A percentile compares a stretch with the other conserved stretches of the same genome.
These are phyloP conservation scores for Fusarium algeriense DNA, from an alignment of 2,329 filamentous ascomycete species.

Conservation along the genomic window DNA sequence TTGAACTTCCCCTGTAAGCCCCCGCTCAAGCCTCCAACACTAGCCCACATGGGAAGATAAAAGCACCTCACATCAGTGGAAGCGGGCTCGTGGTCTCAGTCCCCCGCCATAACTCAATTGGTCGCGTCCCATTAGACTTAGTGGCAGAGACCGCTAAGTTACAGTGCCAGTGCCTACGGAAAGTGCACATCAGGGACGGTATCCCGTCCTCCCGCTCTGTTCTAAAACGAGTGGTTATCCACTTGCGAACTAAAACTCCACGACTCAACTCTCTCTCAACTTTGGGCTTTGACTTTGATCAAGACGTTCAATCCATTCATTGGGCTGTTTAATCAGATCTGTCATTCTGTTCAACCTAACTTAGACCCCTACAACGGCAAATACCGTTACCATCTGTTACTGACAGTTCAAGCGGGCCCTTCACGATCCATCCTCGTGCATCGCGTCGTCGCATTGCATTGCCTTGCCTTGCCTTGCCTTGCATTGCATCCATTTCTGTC, in stretches of 20 bases:
- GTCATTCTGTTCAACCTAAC: background rate
- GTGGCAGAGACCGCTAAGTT: conserved; percentile 1
- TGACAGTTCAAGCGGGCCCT: conserved; percentile 38
- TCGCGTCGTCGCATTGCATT: conserved; percentile 13
- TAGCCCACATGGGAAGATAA: background rate
- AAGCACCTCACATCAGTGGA: conserved; percentile 3
- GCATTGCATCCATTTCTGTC: conserved; percentile 8
- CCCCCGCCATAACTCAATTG: background rate
- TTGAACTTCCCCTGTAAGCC: background rate
- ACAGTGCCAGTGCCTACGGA: background rate
- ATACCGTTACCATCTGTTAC: conserved; percentile 3
- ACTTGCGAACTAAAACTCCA: conserved; percentile 27
- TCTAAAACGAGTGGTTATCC: conserved; percentile 6
- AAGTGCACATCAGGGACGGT: conserved; percentile 15
- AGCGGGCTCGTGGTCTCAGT: background rate
- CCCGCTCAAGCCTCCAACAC: background rate
- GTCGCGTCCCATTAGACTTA: background rate
- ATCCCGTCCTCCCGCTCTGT: conserved; percentile 8
- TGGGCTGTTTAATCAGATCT: background rate
- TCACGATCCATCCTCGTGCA: conserved; percentile 28
- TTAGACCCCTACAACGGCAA: background rate
- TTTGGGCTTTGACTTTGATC: background rate
- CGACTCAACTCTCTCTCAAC: conserved; percentile 5
- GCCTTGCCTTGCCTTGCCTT: background rate
- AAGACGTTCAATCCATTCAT: background rate